Evolutionary conservation across 768 basidiomycete species (phyloP), one percentile per base, ranked within the genome.

Genomic region (Collybia nuda): DNA sequence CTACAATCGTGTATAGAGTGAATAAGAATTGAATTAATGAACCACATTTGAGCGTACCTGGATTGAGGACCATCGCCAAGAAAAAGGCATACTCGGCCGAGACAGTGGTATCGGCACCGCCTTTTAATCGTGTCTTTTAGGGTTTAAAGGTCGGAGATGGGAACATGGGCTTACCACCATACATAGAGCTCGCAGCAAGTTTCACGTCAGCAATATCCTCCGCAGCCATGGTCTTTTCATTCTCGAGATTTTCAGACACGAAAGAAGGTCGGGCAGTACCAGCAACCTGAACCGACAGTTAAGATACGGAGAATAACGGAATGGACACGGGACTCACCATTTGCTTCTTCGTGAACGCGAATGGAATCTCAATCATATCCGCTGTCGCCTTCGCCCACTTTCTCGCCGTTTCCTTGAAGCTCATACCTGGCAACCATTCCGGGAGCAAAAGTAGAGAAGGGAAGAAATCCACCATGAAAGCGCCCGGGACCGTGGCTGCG

Each of bases 341-440:
- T 52, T 78, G 73, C 17, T 76, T 56, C 35, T 72, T 68, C 4
- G 75, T 75, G 43, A 67, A 76, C 6, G 66, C 57, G 40, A 69
- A 79, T 0, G 84, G 82, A 5, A 61, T 62, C 18, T 73, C 68
- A 3, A 76, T 62, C 64, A 79, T 73, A 6, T 68, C 63, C 2
- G 62, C 56, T 1, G 76, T 64, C 1, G 69, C 69, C 49, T 64
- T 61, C 6, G 65, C 66, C 74, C 75, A 79, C 24, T 63, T 56
- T 0, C 62, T 56, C 3, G 79, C 83, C 5, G 70, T 65, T 21
- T 64, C 59, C 59, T 81, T 72, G 66, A 84, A 86, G 0, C 69
- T 70, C 39, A 75, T 75, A 0, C 82, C 81, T 22, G 83, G 83
- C 19, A 84, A 56, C 78, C 81, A 81, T 52, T 76, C 74, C 0